Conservation (phyloP, 2,329 filamentous ascomycete genomes). For the Exophiala lecanii-corni region DNA sequence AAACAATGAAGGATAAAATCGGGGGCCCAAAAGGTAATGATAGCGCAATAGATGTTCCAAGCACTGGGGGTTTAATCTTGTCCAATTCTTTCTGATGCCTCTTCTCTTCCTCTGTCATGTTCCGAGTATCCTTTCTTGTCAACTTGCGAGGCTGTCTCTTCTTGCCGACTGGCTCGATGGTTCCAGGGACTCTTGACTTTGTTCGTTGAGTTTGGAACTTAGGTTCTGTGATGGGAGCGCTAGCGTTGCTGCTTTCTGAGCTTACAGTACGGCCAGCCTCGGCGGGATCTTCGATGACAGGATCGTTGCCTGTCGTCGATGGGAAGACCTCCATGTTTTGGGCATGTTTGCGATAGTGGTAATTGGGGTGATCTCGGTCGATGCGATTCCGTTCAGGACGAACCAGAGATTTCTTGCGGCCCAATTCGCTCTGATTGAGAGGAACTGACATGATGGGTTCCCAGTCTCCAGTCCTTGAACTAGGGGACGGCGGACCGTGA, state of each 20-base stretch:
- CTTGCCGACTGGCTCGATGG: constrained; percentile 21
- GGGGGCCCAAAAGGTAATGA: constrained; percentile 92
- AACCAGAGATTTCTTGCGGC: constrained; percentile 81
- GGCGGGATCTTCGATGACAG: constrained; percentile 67
- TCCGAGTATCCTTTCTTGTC: constrained; percentile 57
- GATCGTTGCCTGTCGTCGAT: constrained; percentile 88
- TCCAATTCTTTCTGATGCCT: constrained; percentile 56
- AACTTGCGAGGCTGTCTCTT: constrained; percentile 54
- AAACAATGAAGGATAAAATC: constrained; percentile 79
- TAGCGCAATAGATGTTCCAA: constrained; percentile 93
- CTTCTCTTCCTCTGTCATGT: constrained; percentile 56
- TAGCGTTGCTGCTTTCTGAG: constrained; percentile 60
- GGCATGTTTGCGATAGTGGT: constrained; percentile 91
- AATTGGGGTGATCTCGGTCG: constrained; percentile 84
- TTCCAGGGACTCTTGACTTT: constrained; percentile 31
- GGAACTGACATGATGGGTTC: constrained; percentile 49
- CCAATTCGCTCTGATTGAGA: constrained; percentile 42
- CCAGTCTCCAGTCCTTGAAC: constrained; percentile 48
- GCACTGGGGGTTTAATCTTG: constrained; percentile 73
- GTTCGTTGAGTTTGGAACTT: constrained; percentile 22
- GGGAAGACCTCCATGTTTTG: constrained; percentile 87
- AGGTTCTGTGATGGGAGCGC: constrained; percentile 34
- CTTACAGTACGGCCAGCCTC: constrained; percentile 49
- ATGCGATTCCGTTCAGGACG: constrained; percentile 83
- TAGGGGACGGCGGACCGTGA: constrained; percentile 29